phyloP scores from a whole-genome alignment of 352 stramenopile genomes.

The Pythium sukuiense region DNA sequence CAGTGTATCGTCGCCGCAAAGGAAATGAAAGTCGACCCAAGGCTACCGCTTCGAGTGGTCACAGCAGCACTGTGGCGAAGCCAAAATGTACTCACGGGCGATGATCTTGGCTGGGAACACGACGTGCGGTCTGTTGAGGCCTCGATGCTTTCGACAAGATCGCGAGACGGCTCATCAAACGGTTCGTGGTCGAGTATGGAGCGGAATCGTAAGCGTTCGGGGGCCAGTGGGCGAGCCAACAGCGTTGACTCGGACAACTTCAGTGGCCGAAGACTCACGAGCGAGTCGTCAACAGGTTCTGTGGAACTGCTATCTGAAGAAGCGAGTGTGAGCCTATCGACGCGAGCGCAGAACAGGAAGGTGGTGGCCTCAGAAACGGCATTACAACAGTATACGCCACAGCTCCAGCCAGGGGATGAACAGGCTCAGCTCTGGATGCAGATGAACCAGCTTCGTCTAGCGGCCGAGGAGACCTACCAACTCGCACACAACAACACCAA shows the following conservation, averaged over 20 bases:
- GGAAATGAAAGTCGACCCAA: conserved; percentile 8
- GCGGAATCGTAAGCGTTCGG: not conserved
- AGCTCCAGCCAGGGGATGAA: not conserved
- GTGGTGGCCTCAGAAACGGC: not conserved
- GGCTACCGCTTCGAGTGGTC: conserved; percentile 16
- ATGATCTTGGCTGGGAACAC: conserved; percentile 9
- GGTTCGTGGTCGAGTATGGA: not conserved
- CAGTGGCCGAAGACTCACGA: not conserved
- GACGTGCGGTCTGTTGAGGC: conserved; percentile 9
- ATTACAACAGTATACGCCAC: not conserved
- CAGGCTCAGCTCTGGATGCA: conserved; percentile 13
- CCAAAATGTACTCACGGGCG: conserved; percentile 10
- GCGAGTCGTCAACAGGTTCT: conserved; percentile 4
- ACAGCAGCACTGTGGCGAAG: conserved; percentile 12
- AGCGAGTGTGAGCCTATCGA: not conserved
- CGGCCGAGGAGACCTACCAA: conserved; percentile 21
- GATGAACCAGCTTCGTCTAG: conserved; percentile 20
- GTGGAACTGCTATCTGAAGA: conserved; percentile 16
- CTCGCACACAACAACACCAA: conserved; percentile 18
- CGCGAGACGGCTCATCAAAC: conserved; percentile 1
- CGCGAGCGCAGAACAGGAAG: not conserved
- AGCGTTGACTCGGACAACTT: conserved; percentile 8
- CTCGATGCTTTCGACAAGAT: conserved; percentile 4
- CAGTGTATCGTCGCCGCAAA: conserved; percentile 26
- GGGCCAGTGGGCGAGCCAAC: conserved; percentile 1